These are phyloP conservation scores for Pleurotus ostreatus DNA, from an alignment of 768 basidiomycete species.

Conservation along the genomic window DNA sequence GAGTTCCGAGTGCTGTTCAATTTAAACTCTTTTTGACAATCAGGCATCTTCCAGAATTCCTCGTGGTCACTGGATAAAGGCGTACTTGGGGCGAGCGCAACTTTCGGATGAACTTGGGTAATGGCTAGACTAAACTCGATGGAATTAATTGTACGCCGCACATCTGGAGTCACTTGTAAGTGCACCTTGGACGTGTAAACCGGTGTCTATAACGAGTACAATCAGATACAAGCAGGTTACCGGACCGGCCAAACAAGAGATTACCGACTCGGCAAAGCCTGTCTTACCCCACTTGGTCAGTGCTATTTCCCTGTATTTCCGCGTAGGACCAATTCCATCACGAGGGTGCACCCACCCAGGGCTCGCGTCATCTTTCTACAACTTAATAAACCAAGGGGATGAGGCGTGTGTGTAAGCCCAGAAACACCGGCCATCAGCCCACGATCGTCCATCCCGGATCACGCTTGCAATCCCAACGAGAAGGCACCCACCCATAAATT, in stretches of 20 bases:
- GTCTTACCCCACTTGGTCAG: constrained; percentile 3
- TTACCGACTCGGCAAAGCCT: constrained; percentile 13
- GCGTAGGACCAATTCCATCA: background rate
- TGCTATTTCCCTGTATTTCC: constrained; percentile 1
- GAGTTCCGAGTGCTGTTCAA: background rate
- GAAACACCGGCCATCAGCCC: constrained; percentile 2
- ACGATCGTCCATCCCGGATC: constrained; percentile 8
- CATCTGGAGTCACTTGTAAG: background rate
- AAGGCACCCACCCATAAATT: background rate
- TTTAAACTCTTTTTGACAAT: background rate
- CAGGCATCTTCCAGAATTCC: background rate
- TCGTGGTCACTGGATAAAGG: background rate
- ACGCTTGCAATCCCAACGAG: constrained; percentile 2
- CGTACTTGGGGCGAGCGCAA: background rate
- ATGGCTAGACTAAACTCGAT: background rate
- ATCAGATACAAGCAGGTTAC: constrained; percentile 16
- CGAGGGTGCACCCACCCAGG: background rate
- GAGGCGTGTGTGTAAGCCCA: background rate
- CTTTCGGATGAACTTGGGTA: background rate
- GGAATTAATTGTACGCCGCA: background rate
- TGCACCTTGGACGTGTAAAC: background rate
- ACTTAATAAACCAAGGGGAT: constrained; percentile 1
- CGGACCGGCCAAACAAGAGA: constrained; percentile 20
- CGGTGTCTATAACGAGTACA: constrained; percentile 8
- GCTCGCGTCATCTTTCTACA: background rate